Percentiles rank a stretch among this genome's conserved stretches.
phyloP scores from a whole-genome alignment of 140 eudicot genomes.

The Flaveria floridana region DNA sequence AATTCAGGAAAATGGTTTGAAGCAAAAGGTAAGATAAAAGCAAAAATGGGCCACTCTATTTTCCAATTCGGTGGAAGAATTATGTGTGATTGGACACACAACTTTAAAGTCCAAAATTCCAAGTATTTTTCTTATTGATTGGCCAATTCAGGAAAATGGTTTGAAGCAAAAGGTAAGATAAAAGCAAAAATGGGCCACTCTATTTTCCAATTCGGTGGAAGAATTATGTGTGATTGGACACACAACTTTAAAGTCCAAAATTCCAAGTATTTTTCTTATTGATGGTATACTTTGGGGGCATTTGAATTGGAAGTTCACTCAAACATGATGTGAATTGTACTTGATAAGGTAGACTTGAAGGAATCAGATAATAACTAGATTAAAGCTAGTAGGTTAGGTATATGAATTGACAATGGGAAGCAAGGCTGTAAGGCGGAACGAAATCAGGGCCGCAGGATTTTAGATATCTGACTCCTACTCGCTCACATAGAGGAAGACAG shows the following conservation, averaged over 20 bases:
- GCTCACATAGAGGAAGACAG: too few species aligned
- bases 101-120: neutral
- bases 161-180: slow-evolving; percentile 21
- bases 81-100: slow-evolving; percentile 8
- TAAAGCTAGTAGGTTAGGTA: neutral
- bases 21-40: slow-evolving; percentile 19
- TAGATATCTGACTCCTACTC: too few species aligned
- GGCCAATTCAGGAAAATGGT: slow-evolving; percentile 14
- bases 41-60: slow-evolving; percentile 20
- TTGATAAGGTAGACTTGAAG: neutral
- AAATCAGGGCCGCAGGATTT: too few species aligned
- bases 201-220: slow-evolving; percentile 17
- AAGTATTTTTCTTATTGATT: neutral
- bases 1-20: slow-evolving; percentile 4
- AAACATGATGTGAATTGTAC: neutral
- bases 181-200: slow-evolving; percentile 19
- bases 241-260: neutral
- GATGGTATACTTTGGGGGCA: neutral
- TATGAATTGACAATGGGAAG: too few species aligned
- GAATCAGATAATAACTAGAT: neutral
- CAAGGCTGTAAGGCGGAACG: too few species aligned
- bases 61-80: slow-evolving; percentile 20
- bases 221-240: slow-evolving; percentile 15
- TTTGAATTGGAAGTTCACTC: neutral
- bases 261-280: too few species aligned